Base-by-base conservation (phyloP, 768 basidiomycete species). In the Kwoniella shandongensis region DNA sequence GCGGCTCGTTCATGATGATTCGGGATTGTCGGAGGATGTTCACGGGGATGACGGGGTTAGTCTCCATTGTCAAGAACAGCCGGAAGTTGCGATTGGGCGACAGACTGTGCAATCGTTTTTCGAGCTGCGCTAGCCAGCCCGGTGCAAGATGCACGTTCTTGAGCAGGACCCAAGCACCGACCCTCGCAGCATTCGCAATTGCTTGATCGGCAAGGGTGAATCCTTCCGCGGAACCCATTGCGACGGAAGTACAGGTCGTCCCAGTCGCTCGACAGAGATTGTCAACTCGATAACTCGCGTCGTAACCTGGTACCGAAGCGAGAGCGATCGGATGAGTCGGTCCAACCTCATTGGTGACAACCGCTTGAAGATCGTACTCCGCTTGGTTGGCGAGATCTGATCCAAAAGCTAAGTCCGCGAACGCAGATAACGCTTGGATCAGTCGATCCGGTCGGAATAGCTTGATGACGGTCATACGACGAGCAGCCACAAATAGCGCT, bases 221-320 rank as follows among this genome's bases (percentile, higher is more conserved):
- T n/a, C 94, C 94, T 81, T 99, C 96, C 62, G 92, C 88, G 1
- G 94, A 96, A 22, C 96, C 96, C 92, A 99, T 96, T 13, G 96
- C 96, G 22, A 99, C 90, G 1, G 91, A 89, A 1, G 87, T 81
- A 54, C 91, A 92, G 23, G 87, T 84, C 26, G 84, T 81, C 15
- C 86, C 85, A 11, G 85, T 85, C 49, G 85, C 85, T 51, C 59
- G 47, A 18, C 65, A 62, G 5, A 76, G 59, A 23, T 70, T 68
- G 36, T 76, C 74, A 12, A 76, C 66, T 46, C 89, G 85, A 76
- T 93, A 98, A 76, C 92, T 94, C n/a, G 96, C 96, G 73, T 99
- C 96, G 70, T 96, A 94, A 15, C 96, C 96, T 2, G 90, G 85
- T 2, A 99, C 91, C 5, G 94, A 97, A 27, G 92, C 84, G 46